Evolutionary conservation across 1,284 basidiomycete genomes (phyloP), one percentile per base, ranked within the genome.

Genomic region (Termitomyces sp.): DNA sequence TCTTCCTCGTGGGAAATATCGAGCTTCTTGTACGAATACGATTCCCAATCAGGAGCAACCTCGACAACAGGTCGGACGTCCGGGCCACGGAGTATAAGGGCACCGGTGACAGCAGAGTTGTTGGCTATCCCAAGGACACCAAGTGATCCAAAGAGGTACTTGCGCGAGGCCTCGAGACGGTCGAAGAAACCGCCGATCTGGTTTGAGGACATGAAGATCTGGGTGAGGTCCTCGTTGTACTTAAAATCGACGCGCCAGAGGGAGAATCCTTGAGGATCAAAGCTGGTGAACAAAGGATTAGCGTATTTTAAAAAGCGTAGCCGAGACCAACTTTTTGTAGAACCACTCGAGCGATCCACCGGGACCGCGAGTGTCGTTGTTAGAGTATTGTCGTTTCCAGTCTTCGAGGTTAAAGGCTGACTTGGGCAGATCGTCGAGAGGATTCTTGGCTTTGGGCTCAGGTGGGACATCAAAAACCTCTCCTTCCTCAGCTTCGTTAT

Each of bases 301-400:
- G 5, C 2, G 34, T 13, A 5, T 30, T 10, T 7, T n/a, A 61
- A 53, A 70, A 59, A 60, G 67, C 51, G 19, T 17, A 5, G 2
- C 26, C 13, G 34, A 21, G 15, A 30, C 43, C 9, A 8, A 46
- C 44, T 40, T 41, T 19, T 40, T 41, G 52, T 41, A 53, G 19
- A 49, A 88, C 92, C 91, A 95, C 70, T 92, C 88, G 24, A 91
- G 63, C 42, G 88, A 65, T 54, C 89, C 90, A 52, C 71, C 84
- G 21, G 85, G 61, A 34, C 88, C 89, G 56, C 90, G 85, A 44
- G 95, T 98, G 55, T 98, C 95, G 73, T 90, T 87, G 88, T 98
- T 98, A 64, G 94, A 97, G 82, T 98, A 98, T 54, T 90, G 88
- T 51, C 94, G 86, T 79, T 98, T 98, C 92, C 92, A 97, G 76